A percentile compares a stretch with the other conserved stretches of the same genome.
Conservation (phyloP, 306 rosid genomes). For the Cucumis sativus region DNA sequence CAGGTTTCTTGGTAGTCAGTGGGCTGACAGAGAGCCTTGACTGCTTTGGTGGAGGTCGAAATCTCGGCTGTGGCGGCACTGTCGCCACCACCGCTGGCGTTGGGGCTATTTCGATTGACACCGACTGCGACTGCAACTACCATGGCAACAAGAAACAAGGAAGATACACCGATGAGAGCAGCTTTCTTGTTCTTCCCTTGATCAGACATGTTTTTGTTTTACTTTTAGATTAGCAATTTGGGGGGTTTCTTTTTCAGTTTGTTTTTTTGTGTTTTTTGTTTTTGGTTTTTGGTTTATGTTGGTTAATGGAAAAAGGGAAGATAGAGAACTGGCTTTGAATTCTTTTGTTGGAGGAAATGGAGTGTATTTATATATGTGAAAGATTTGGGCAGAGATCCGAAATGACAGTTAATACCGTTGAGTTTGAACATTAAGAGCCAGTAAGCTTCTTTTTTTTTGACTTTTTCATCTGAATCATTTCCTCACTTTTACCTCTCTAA, state of each 20-base stretch:
- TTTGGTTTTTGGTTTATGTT: background rate
- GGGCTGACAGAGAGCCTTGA: conserved; percentile 37
- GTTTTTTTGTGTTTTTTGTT: too few species aligned
- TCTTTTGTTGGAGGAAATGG: background rate
- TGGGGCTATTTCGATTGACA: background rate
- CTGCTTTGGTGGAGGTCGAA: conserved; percentile 14
- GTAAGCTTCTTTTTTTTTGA: background rate
- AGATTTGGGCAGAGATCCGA: background rate
- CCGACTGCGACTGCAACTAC: conserved; percentile 12
- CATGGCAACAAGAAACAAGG: conserved; percentile 9
- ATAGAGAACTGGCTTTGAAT: background rate
- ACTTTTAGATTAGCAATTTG: background rate
- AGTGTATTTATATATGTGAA: background rate
- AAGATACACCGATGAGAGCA: conserved; percentile 2
- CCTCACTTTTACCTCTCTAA: background rate
- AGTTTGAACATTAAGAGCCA: background rate
- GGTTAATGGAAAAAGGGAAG: background rate
- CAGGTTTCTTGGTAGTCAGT: conserved; percentile 48
- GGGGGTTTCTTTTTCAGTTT: background rate
- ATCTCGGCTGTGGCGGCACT: background rate
- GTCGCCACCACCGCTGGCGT: background rate
- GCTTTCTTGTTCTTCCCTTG: conserved; percentile 8
- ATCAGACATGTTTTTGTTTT: background rate
- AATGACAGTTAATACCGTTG: conserved; percentile 1
- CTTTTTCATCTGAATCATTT: background rate